Conservation (phyloP, 345 rosid genomes). For the Hibiscus tridactylites region DNA sequence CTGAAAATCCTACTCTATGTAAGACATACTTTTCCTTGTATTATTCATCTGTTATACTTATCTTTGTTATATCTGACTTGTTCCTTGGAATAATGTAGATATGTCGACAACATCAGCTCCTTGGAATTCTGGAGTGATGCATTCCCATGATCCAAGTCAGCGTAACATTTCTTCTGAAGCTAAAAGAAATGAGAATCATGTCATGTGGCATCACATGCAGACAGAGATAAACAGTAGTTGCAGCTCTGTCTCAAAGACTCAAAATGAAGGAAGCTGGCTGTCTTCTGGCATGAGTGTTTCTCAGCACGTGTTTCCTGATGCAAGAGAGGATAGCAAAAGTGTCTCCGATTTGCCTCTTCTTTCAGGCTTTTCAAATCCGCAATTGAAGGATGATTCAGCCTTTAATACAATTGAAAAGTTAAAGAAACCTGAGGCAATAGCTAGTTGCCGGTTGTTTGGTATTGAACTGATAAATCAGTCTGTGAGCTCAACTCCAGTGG, state of each 20-base stretch:
- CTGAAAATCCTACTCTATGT: constrained; percentile 46
- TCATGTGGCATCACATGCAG: constrained; percentile 41
- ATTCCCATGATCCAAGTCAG: constrained; percentile 45
- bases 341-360: constrained; percentile 34
- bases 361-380: constrained; percentile 31
- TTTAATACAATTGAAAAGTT: constrained; percentile 30
- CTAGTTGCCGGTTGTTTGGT: constrained; percentile 64
- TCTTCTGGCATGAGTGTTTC: constrained; percentile 32
- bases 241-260: constrained; percentile 32
- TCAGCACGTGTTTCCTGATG: constrained; percentile 41
- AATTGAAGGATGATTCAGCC: constrained; percentile 25
- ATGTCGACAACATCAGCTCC: constrained; percentile 38
- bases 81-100: constrained; percentile 18
- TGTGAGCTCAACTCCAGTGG: constrained; percentile 19
- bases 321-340: constrained; percentile 50
- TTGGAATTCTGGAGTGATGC: constrained; percentile 46
- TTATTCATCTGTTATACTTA: not conserved
- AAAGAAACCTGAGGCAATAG: constrained; percentile 39
- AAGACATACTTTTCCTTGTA: constrained; percentile 5
- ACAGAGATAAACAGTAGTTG: constrained; percentile 29
- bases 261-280: constrained; percentile 41
- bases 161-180: constrained; percentile 34
- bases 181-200: constrained; percentile 36
- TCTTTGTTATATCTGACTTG: constrained; percentile 12
- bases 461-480: constrained; percentile 53